A percentile compares a stretch with the other conserved stretches of the same genome.
These are phyloP conservation scores for Penicillium subrubescens DNA, from an alignment of 495 filamentous ascomycete species.

Conservation along the genomic window DNA sequence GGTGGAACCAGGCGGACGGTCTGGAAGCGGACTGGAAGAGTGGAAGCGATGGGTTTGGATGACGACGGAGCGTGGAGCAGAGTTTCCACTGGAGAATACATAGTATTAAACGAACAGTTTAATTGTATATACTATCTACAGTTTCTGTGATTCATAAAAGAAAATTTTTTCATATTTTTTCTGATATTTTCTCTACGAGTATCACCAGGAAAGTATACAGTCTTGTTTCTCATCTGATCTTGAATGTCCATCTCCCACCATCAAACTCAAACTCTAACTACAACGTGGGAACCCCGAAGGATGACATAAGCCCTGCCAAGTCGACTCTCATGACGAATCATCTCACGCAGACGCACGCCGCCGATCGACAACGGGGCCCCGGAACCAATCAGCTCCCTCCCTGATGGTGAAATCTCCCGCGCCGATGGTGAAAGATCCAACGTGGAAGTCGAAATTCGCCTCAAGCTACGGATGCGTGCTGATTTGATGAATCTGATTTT, in stretches of 20 bases:
- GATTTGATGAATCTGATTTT: background rate
- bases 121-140: too few relatives aligned
- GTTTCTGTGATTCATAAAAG: too few relatives aligned
- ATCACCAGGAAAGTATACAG: too few relatives aligned
- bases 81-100: background rate
- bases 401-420: constrained; percentile 24
- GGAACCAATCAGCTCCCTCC: constrained; percentile 9
- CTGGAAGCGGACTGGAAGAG: constrained; percentile 39
- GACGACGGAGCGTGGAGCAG: constrained; percentile 32
- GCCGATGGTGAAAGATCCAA: constrained; percentile 21
- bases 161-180: too few relatives aligned
- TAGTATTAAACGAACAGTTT: background rate
- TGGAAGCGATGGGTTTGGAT: constrained; percentile 34
- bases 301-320: constrained; percentile 18
- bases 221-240: background rate
- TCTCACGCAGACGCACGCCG: constrained; percentile 13
- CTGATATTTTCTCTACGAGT: too few relatives aligned
- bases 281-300: background rate
- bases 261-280: background rate
- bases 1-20: constrained; percentile 25
- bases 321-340: constrained; percentile 24
- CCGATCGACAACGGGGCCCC: constrained; percentile 15
- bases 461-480: background rate
- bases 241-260: background rate
- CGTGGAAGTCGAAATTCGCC: background rate